These are phyloP conservation scores for Cyberlindnera euphorbiiphila DNA, from an alignment of 805 yeast species.

Conservation along the genomic window DNA sequence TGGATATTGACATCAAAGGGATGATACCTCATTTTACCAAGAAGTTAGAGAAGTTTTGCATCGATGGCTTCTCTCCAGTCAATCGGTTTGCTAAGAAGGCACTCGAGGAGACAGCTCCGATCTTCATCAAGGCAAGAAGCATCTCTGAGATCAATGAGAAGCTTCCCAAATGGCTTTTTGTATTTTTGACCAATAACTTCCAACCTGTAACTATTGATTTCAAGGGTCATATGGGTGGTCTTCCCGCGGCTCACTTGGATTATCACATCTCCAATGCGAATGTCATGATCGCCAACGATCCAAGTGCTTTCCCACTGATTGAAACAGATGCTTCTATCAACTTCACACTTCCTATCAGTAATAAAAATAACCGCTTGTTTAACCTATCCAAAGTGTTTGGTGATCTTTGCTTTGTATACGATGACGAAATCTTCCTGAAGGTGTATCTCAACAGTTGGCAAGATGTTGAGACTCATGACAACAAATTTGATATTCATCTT, in stretches of 20 bases:
- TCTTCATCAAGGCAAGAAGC: slow-evolving; percentile 12
- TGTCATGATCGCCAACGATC: slow-evolving; percentile 11
- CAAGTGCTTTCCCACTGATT: slow-evolving; percentile 7
- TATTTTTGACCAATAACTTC: slow-evolving; percentile 12
- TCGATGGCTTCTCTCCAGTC: slow-evolving; percentile 23
- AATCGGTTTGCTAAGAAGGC: slow-evolving; percentile 13
- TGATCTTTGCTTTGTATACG: slow-evolving; percentile 12
- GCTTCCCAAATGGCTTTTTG: slow-evolving; percentile 19
- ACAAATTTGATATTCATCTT: slow-evolving; percentile 10
- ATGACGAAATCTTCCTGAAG: slow-evolving; percentile 13
- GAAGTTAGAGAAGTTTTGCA: slow-evolving; percentile 11
- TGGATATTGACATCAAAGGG: not conserved
- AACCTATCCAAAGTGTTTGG: slow-evolving; percentile 15
- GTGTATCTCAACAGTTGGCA: slow-evolving; percentile 24
- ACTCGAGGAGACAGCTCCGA: slow-evolving; percentile 4
- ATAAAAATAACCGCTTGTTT: slow-evolving; percentile 10
- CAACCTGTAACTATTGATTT: slow-evolving; percentile 11
- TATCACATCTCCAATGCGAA: slow-evolving; percentile 4
- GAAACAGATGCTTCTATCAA: slow-evolving; percentile 2
- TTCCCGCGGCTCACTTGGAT: not conserved
- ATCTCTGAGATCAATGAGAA: slow-evolving; percentile 11
- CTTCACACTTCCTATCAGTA: slow-evolving; percentile 11
- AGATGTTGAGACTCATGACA: slow-evolving; percentile 12
- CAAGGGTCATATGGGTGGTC: not conserved
- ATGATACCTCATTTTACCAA: slow-evolving; percentile 9